Evolutionary conservation across 768 basidiomycete genomes (phyloP), one percentile per base, ranked within the genome.

Genomic region (Panaeolus papilionaceus): DNA sequence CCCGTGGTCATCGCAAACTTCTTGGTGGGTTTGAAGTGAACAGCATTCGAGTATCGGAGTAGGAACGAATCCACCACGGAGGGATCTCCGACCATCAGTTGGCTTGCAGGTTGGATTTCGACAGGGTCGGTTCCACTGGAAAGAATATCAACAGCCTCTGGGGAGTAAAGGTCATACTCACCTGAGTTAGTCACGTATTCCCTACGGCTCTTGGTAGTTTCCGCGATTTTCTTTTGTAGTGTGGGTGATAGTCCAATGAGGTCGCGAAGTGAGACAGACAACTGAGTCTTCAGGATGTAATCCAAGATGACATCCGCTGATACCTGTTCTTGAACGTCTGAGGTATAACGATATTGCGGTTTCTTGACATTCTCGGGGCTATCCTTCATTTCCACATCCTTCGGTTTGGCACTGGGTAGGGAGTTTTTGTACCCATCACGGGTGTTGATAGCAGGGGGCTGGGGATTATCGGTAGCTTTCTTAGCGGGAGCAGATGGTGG

Each of bases 341-440:
- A 68, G 6, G 67, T 68, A 44, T 62, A 68, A 38, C 65, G 67
- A 18, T 68, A 68, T 28, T 47, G 61, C 0, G 58, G 64, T 7
- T 16, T 10, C 26, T 47, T 51, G 12, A 8, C 39, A 33, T 4
- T 4, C 61, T 68, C 62, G 49, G 58, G 16, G n/a, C n/a, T n/a
- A n/a, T 68, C 64, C 39, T 68, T 68, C 67, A 68, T 68, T 4
- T 68, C 44, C 0, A 68, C 45, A 33, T 68, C 67, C 16, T 65
- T 65, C n/a, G 14, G 23, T 42, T 16, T 42, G 6, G 54, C 44
- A 3, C 23, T 7, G 4, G 28, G 45, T 6, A 38, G 49, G 0
- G 63, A 64, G 3, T 64, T 37, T 39, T 67, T 67, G 47, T 51
- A 67, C 0, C 67, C 67, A 39, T 64, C 63, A 16, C 28, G 37